Evolutionary conservation across 2,329 filamentous ascomycete genomes (phyloP), one percentile per base, ranked within the genome.

Genomic region (Xylariaceae sp.): DNA sequence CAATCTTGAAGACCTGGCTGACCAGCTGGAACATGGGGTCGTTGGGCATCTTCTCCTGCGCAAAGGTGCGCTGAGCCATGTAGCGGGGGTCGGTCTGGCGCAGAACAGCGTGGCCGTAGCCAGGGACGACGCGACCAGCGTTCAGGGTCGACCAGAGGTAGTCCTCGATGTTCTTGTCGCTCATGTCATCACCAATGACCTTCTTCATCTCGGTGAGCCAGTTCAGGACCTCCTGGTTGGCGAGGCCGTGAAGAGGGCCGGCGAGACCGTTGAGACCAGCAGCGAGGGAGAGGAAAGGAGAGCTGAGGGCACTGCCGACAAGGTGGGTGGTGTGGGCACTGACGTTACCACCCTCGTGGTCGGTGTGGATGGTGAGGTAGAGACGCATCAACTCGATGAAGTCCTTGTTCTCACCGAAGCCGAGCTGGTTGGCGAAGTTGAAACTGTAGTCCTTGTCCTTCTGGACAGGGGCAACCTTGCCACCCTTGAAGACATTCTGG

Each of bases 1-100:
- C 94, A 69, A 99, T 97, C 89, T 99, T 99, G 89, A 97, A 99
- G 68, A 99, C 94, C 81, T 99, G 94, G 84, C 89, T 95, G 79
- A 99, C 94, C 67, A 99, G 89, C 85, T 99, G 91, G 89, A 96
- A 99, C 91, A 99, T 95, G 70, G 92, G 91, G 83, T 97, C 94
- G 70, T 96, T 83, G 71, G 92, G 89, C 73, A 96, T 86, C 74
- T 96, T 89, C 80, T 89, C 72, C 67, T 91, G 89, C 62, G 92
- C 94, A 68, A 99, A 99, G 74, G 91, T 87, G 80, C 94, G 91
- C 85, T 99, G 94, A 65, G 91, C 95, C 72, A 89, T 90, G 84
- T 99, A 99, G 73, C 94, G 92, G 72, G 94, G 94, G 76, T 99
- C 94, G 60, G 94, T 99, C 89, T 99, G 97, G 81, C 94, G 92